Percentiles rank a stretch among this genome's conserved stretches.
phyloP scores from a whole-genome alignment of 768 basidiomycete species.

The Suillus subluteus region DNA sequence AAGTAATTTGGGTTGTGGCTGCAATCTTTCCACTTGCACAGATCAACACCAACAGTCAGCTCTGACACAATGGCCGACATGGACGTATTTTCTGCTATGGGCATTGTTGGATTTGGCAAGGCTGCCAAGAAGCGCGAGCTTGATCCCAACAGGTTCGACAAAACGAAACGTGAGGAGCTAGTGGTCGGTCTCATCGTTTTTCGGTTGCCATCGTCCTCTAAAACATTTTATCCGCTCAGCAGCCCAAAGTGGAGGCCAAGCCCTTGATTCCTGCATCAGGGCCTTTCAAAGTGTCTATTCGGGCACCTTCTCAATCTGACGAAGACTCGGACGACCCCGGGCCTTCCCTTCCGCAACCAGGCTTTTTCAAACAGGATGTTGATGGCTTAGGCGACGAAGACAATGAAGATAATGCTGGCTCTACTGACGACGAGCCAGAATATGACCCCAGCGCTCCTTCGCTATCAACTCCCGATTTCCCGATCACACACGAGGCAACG shows the following conservation, averaged over 20 bases:
- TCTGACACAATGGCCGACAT: slow-evolving; percentile 51
- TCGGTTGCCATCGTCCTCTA: slow-evolving; percentile 19
- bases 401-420: slow-evolving; percentile 20
- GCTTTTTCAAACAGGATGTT: slow-evolving; percentile 16
- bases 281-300: slow-evolving; percentile 16
- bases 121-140: slow-evolving; percentile 63
- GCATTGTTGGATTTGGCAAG: slow-evolving; percentile 85
- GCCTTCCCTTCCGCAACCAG: slow-evolving; percentile 10
- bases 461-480: slow-evolving; percentile 60
- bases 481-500: slow-evolving; percentile 86
- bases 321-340: slow-evolving; percentile 27
- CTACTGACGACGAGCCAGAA: slow-evolving; percentile 50
- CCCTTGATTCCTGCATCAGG: slow-evolving; percentile 18
- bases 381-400: slow-evolving; percentile 32
- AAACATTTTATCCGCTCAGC: slow-evolving; percentile 10
- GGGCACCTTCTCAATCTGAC: slow-evolving; percentile 26
- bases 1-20: slow-evolving; percentile 7
- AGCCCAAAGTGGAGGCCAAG: slow-evolving; percentile 1
- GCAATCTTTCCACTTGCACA: slow-evolving; percentile 5
- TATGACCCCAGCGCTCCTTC: slow-evolving; percentile 53
- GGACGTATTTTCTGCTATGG: slow-evolving; percentile 82
- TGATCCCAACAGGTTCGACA: slow-evolving; percentile 80
- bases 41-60: slow-evolving; percentile 10
- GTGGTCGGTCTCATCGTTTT: slow-evolving; percentile 24
- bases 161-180: slow-evolving; percentile 61